phyloP scores from a whole-genome alignment of 1,284 basidiomycete species.

The Heterobasidion irregulare region DNA sequence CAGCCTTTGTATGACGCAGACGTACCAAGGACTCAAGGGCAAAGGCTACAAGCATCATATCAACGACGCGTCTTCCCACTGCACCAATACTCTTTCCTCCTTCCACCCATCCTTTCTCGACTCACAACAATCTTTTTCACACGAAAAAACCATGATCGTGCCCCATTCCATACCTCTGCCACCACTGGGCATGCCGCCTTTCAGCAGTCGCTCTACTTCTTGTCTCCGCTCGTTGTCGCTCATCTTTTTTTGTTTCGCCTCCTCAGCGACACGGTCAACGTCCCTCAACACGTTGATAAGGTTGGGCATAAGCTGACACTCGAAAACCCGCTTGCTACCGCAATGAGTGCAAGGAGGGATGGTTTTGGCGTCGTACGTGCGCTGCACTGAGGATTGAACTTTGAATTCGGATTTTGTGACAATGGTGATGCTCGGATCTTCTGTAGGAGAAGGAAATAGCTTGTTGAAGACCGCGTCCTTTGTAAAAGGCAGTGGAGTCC shows the following conservation, averaged over 20 bases:
- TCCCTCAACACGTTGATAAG: constrained; percentile 61
- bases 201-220: constrained; percentile 43
- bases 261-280: constrained; percentile 15
- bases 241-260: constrained; percentile 20
- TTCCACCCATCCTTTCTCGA: constrained; percentile 48
- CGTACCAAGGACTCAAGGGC: too few species aligned
- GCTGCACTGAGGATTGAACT: constrained; percentile 36
- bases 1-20: too few species aligned
- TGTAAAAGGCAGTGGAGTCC: constrained; percentile 67
- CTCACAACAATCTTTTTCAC: constrained; percentile 61
- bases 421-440: constrained; percentile 27
- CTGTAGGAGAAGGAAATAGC: constrained; percentile 54
- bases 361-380: constrained; percentile 37
- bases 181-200: constrained; percentile 25
- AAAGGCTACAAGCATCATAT: too few species aligned
- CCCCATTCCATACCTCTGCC: constrained; percentile 75
- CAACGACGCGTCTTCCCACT: constrained; percentile 47
- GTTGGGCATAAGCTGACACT: constrained; percentile 85
- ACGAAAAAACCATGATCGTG: constrained; percentile 75
- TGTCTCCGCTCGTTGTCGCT: constrained; percentile 54
- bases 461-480: constrained; percentile 57
- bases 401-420: constrained; percentile 54
- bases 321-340: constrained; percentile 56
- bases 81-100: constrained; percentile 67
- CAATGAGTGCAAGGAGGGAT: constrained; percentile 57